These are phyloP conservation scores for Lantana camara DNA, from an alignment of 257 asterid genomes.

Conservation along the genomic window DNA sequence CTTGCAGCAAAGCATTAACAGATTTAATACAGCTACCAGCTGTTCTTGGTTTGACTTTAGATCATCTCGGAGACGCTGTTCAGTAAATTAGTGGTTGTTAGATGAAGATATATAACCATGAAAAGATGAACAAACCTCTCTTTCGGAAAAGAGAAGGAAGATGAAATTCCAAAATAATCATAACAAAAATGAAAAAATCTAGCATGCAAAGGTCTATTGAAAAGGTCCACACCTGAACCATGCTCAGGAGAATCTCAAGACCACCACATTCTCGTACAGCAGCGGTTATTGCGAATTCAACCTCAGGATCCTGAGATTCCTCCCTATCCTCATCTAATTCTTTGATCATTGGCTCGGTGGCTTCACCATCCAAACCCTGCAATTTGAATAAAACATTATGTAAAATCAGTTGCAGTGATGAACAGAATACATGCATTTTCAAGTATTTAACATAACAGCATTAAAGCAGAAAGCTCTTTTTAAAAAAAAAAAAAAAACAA, in stretches of 20 bases:
- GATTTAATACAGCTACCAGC: conserved; percentile 86
- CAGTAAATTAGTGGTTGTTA: conserved; percentile 31
- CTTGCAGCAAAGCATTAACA: conserved; percentile 96
- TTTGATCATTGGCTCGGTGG: conserved; percentile 99
- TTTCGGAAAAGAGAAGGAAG: not conserved
- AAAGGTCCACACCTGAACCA: conserved; percentile 76
- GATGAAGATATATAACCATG: conserved; percentile 10
- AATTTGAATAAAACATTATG: conserved; percentile 32
- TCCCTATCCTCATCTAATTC: conserved; percentile 98
- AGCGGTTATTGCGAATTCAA: conserved; percentile 94
- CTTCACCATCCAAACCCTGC: conserved; percentile 99
- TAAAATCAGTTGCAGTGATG: conserved; percentile 12
- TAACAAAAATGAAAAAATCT: conserved; percentile 1
- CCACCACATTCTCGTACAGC: conserved; percentile 98
- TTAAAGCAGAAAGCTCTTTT: conserved; percentile 1
- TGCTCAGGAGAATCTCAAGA: conserved; percentile 80
- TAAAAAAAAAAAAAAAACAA: too few species aligned
- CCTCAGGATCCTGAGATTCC: conserved; percentile 99
- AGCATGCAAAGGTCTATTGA: conserved; percentile 6
- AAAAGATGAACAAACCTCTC: conserved; percentile 13
- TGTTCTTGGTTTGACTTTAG: conserved; percentile 90
- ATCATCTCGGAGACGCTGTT: conserved; percentile 93
- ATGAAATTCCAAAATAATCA: not conserved
- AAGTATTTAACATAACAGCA: conserved; percentile 1
- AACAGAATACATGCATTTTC: not conserved